Evolutionary conservation across 176 grass and related monocot genomes (phyloP).

Genomic region (Rhynchospora tenuis): DNA sequence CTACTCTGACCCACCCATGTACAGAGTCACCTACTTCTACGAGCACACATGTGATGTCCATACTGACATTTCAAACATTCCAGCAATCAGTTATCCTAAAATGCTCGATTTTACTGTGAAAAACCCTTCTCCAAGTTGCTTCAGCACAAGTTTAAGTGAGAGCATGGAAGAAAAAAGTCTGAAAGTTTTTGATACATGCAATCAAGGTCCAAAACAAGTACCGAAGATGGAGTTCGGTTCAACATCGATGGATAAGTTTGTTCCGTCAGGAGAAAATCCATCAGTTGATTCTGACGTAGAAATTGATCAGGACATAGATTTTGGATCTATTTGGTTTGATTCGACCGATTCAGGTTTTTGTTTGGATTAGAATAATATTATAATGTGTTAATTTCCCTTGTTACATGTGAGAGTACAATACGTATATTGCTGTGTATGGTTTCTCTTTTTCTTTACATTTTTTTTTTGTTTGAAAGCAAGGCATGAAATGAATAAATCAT

Average conservation of each 20-base stretch:
- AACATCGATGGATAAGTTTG: neutral
- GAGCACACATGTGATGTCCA: slow-evolving; percentile 51
- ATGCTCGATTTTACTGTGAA: neutral
- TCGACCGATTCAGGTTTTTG: neutral
- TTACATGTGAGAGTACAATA: too few relatives aligned
- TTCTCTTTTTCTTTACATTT: too few relatives aligned
- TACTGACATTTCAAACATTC: neutral
- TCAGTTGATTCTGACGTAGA: neutral
- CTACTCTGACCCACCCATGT: slow-evolving; percentile 24
- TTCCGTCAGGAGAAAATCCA: neutral
- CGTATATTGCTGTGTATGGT: too few relatives aligned
- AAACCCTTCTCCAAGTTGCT: neutral
- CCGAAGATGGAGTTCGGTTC: too few relatives aligned
- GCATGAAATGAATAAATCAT: too few relatives aligned
- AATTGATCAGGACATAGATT: neutral
- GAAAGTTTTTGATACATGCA: neutral
- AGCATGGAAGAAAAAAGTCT: neutral
- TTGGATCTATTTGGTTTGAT: slow-evolving; percentile 3
- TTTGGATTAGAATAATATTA: neutral
- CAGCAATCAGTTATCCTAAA: neutral
- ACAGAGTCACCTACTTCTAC: slow-evolving; percentile 35
- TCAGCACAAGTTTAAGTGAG: neutral
- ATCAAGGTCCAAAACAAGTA: too few relatives aligned
- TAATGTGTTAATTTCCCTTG: too few relatives aligned
- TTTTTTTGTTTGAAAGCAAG: too few relatives aligned